These are phyloP conservation scores for Chaetomium strumarium DNA, from an alignment of 2,329 filamentous ascomycete genomes.

Conservation along the genomic window DNA sequence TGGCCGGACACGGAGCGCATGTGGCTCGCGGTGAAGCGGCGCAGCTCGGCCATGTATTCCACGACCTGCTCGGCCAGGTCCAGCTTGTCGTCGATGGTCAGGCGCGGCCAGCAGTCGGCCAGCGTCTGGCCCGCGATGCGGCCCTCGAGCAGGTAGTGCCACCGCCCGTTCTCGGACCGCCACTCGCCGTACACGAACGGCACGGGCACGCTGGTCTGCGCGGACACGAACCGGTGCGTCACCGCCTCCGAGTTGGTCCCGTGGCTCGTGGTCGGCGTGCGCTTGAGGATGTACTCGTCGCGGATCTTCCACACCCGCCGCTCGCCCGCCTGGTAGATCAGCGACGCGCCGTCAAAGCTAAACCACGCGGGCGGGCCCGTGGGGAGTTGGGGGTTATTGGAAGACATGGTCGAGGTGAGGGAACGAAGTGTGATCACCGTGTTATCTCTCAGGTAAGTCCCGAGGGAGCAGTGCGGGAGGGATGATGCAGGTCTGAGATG, in stretches of 20 bases:
- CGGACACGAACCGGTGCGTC: slow-evolving; percentile 4
- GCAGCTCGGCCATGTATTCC: neutral
- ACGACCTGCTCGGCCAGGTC: slow-evolving; percentile 1
- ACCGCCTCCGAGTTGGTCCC: neutral
- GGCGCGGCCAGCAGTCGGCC: neutral
- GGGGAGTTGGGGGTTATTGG: neutral
- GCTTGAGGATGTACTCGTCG: slow-evolving; percentile 5
- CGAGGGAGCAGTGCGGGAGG: too few species aligned
- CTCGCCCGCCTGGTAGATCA: slow-evolving; percentile 3
- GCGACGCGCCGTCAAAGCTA: neutral
- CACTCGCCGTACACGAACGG: slow-evolving; percentile 9
- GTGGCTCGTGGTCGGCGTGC: neutral
- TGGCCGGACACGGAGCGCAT: slow-evolving; percentile 4
- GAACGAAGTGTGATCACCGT: too few species aligned
- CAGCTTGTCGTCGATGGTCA: neutral
- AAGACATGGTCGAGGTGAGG: neutral
- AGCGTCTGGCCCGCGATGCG: slow-evolving; percentile 7
- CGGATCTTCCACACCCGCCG: neutral
- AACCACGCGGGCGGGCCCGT: neutral
- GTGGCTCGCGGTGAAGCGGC: neutral
- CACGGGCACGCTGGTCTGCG: slow-evolving; percentile 1
- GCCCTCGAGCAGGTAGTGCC: slow-evolving; percentile 5
- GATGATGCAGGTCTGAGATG: too few species aligned
- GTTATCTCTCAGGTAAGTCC: too few species aligned
- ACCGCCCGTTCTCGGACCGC: neutral